Evolutionary conservation across 2,329 filamentous ascomycete genomes (phyloP), one percentile per base, ranked within the genome.

Genomic region (Nothopassalora personata): DNA sequence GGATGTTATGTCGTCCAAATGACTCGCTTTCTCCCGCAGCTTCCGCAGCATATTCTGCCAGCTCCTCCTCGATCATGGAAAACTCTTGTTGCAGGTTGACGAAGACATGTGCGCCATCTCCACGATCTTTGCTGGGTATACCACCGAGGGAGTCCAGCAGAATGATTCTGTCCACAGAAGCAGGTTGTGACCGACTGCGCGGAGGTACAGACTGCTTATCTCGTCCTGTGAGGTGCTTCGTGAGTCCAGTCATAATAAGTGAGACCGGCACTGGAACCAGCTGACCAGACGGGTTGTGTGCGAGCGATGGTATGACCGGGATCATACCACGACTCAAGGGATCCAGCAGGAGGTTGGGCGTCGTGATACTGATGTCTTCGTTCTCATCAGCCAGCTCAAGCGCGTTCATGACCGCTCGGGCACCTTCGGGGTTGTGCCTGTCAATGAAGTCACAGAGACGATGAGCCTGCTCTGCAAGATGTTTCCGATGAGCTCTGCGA

Each of bases 71-170:
- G 52, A 96, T 87, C 28, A 82, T 77, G 1, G 83, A 78, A 65
- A 89, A 96, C 71, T 99, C 93, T 70, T 97, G 91, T 70, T 95
- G 89, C 58, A 99, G 81, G 67, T 99, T 99, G 70, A 99, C 84
- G 70, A 97, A 97, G 7, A 94, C 84, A 71, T 94, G 88, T 1
- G 88, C 83, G 53, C 81, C 83, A 66, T 73, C 88, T 76, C 48
- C 82, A 77, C 64, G 82, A 73, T 71, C 81, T 75, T 67, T 81
- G 72, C 60, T 90, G 0, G 94, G 94, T 49, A 92, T 91, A 0
- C 91, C 93, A 3, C 94, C 94, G 0, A 91, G 76, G 0, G 90
- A 86, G 72, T 99, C 94, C 6, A 99, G 80, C 30, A 99, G 79
- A 62, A 99, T 96, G 46, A 99, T 80, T 36, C 93, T 84, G 70